Base-by-base conservation (phyloP, 148 eudicot genomes). In the Nyssa sinensis region DNA sequence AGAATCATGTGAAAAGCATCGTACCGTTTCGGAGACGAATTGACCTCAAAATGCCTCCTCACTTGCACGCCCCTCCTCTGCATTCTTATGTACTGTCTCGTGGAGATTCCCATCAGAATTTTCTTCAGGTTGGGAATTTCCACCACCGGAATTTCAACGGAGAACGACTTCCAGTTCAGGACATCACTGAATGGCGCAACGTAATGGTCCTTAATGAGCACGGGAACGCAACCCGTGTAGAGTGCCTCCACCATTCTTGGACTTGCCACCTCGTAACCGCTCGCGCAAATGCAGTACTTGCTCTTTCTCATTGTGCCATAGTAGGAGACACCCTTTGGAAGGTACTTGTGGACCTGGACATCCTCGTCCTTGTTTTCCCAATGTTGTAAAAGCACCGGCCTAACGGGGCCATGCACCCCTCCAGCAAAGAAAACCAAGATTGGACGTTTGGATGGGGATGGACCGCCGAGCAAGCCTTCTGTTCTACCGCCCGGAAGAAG, bases 231-330 rank as follows among this genome's bases (percentile, higher is more conserved):
- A 10, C 88, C 88, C 12, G 75, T 78, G 75, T 81, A 81, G 1
- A 89, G 82, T 0, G 80, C 87, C 63, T 89, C 93, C 2, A 89
- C 87, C 69, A 87, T 73, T 69, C 93, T 81, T 6, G 92, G 90
- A 31, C 90, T 88, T 1, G 90, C 92, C 1, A 88, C 90, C 64
- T 88, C 92, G 29, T 79, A 87, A 9, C 93, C 93, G 30, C 90
- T 86, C 1, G 93, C 88, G 35, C 90, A 89, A 7, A 89, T 73
- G 81, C 93, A 89, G 74, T 63, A 89, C 68, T 69, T 82, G 63
- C 79, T 81, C 62, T 80, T 68, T 14, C 81, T 79, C 66, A 90
- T 31, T 83, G 84, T 73, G 14, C 64, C 71, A 28, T 63, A 75
- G 68, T 90, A 90, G 0, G 90, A 82, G 33, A 73, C 68, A 21